Percentiles rank a stretch among this genome's conserved stretches.
Conservation (phyloP, 2,329 filamentous ascomycete genomes). For the Geosmithia flava region DNA sequence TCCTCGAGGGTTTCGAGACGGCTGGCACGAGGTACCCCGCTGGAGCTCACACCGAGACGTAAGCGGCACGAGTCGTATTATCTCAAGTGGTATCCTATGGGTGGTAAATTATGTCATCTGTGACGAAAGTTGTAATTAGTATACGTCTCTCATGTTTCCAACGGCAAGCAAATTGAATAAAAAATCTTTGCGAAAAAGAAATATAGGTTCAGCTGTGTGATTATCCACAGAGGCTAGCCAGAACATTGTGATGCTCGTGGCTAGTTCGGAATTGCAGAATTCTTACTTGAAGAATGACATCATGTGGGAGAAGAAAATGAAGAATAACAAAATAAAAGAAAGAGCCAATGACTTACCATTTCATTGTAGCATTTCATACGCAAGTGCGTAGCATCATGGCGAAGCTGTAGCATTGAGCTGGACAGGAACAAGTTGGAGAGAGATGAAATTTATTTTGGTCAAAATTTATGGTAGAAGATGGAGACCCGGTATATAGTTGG, state of each 20-base stretch:
- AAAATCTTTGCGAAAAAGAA: conserved; percentile 5
- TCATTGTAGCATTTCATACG: neutral
- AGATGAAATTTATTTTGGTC: too few relatives aligned
- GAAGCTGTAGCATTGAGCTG: too few relatives aligned
- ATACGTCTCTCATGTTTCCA: neutral
- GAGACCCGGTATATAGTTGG: too few relatives aligned
- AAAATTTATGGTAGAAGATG: too few relatives aligned
- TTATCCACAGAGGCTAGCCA: neutral
- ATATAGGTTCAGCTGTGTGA: conserved; percentile 14
- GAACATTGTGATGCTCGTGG: conserved; percentile 4
- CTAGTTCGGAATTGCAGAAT: conserved; percentile 37
- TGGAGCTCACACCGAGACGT: conserved; percentile 10
- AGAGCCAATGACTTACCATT: neutral
- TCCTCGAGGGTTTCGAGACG: conserved; percentile 33
- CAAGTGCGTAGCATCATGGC: too few relatives aligned
- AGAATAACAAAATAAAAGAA: neutral
- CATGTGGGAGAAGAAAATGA: conserved; percentile 9
- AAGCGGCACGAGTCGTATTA: too few relatives aligned
- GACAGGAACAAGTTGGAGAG: too few relatives aligned
- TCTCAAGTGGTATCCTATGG: too few relatives aligned
- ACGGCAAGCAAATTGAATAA: neutral
- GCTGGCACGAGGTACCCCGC: conserved; percentile 36
- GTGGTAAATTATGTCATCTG: neutral
- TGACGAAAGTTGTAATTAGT: neutral
- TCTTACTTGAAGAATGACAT: conserved; percentile 26